phyloP scores from a whole-genome alignment of 2,329 filamentous ascomycete species.

The Monilinia aucupariae region DNA sequence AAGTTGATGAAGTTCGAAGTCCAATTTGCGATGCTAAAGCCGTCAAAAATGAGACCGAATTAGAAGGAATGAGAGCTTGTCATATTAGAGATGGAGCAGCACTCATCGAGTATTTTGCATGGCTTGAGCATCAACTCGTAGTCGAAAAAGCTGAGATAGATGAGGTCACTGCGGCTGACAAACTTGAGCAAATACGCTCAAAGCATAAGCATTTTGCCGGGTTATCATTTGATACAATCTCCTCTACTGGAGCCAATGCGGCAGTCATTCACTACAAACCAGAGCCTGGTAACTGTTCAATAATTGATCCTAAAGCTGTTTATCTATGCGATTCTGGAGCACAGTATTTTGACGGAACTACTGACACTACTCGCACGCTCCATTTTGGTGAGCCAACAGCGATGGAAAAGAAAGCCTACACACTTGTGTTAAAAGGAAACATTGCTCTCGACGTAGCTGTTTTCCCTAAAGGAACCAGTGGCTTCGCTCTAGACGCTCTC shows the following conservation, averaged over 20 bases:
- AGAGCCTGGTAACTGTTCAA: constrained; percentile 72
- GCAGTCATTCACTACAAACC: constrained; percentile 96
- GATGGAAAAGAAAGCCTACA: constrained; percentile 84
- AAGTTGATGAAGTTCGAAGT: constrained; percentile 81
- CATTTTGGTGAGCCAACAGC: constrained; percentile 83
- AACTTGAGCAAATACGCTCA: constrained; percentile 70
- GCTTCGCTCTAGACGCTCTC: constrained; percentile 82
- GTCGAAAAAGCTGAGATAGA: constrained; percentile 69
- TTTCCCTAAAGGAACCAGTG: constrained; percentile 92
- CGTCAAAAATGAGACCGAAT: constrained; percentile 83
- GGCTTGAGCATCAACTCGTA: constrained; percentile 85
- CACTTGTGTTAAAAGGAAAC: constrained; percentile 88
- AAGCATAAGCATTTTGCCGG: constrained; percentile 73
- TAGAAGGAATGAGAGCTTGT: constrained; percentile 88
- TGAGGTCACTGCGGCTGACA: constrained; percentile 87
- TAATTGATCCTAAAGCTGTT: constrained; percentile 76
- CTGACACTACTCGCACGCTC: constrained; percentile 87
- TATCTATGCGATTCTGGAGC: constrained; percentile 97
- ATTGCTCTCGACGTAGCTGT: constrained; percentile 81
- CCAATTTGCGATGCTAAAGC: constrained; percentile 88
- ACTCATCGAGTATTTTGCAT: constrained; percentile 87
- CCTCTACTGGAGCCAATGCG: constrained; percentile 76
- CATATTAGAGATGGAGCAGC: constrained; percentile 92
- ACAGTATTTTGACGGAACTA: constrained; percentile 94
- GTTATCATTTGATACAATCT: constrained; percentile 92